Base-by-base conservation (phyloP, 345 rosid genomes). In the Eutrema japonicum region DNA sequence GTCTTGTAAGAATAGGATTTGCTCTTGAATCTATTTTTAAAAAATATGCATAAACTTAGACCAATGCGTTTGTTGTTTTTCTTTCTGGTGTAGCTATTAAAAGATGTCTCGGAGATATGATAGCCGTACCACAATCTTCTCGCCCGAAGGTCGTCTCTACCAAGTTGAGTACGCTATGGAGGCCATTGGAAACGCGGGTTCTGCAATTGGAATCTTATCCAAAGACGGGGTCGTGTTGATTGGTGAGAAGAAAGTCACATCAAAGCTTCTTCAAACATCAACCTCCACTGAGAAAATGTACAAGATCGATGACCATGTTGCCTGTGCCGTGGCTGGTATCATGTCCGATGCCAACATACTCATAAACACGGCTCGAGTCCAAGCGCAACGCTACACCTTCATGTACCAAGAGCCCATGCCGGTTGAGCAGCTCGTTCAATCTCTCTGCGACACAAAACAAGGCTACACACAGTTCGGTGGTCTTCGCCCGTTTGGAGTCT, bases 111-210 rank as follows among this genome's bases (percentile, higher is more conserved):
- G 98, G 59, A 91, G 98, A 83, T 94, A 89, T 71, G 98, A 94
- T 85, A 94, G 98, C 79, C 96, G 98, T 60, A 94, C 98, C 4
- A 94, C 98, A 32, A 94, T 94, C 79, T 94, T 94, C 86, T 94
- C 98, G 46, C 98, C 98, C 8, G 98, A 94, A 83, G 98, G 97
- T 32, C 97, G 98, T 73, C 97, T 94, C 47, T 94, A 94, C 82
- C 98, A 94, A 75, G 98, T 94, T 10, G 98, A 94, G 80, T 94
- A 89, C 61, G 98, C 98, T 14, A 91, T 94, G 98, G 98, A 94
- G 73, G 98, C 97, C 70, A 94, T 94, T 53, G 98, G 98, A 27
- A 91, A 94, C 76, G 98, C 98, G 1, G 98, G 98, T 22, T 81
- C 86, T 75, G 98, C 98, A 0, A 91, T 94, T 51, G 98, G 98